Conservation (phyloP, 345 rosid genomes). For the Laguncularia racemosa region DNA sequence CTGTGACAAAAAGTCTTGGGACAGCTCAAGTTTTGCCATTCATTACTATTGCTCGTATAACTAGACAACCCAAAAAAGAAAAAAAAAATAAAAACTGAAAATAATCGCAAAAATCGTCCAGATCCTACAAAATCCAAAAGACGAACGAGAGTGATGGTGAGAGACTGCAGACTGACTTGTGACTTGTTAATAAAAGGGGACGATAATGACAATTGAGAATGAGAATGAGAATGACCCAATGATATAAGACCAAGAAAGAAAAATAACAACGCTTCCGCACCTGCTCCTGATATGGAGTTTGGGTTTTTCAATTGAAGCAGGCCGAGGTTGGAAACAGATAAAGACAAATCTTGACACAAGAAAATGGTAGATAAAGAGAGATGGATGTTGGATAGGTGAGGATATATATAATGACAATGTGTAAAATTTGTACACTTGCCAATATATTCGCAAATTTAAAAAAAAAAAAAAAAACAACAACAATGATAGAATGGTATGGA, state of each 20-base stretch:
- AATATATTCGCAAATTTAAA: no score
- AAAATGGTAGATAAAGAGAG: background rate
- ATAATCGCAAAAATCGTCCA: constrained; percentile 2
- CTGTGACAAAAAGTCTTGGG: constrained; percentile 4
- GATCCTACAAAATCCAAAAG: constrained; percentile 1
- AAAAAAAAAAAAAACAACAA: no score
- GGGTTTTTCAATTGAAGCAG: constrained; percentile 10
- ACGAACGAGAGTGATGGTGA: background rate
- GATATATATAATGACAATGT: constrained; percentile 9
- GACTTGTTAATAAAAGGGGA: background rate
- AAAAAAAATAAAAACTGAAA: constrained; percentile 1
- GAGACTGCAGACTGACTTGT: background rate
- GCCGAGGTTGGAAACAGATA: constrained; percentile 20
- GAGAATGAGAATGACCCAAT: background rate
- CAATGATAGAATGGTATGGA: background rate
- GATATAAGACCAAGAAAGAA: background rate
- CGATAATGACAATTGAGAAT: background rate
- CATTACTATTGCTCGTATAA: background rate
- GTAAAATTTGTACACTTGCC: constrained; percentile 18
- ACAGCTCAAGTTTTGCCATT: constrained; percentile 5
- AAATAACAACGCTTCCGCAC: constrained; percentile 21
- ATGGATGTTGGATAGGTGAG: constrained; percentile 3
- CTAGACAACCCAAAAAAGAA: background rate
- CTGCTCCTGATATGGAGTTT: constrained; percentile 7
- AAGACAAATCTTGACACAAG: background rate